Conservation (phyloP, 1,284 basidiomycete species). For the Irpex sp. region DNA sequence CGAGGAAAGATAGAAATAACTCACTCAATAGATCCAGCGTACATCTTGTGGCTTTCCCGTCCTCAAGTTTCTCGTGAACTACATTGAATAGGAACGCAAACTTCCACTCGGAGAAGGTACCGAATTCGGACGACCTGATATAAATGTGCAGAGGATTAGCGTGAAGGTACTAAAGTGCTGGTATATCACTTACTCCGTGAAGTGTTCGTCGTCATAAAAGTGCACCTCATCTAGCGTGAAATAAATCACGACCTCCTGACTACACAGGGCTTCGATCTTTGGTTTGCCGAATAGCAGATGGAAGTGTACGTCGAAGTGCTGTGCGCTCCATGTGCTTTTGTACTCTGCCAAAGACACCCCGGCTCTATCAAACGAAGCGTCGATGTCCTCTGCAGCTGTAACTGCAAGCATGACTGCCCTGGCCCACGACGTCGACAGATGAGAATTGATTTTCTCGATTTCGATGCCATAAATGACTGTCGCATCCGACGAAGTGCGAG, state of each 20-base stretch:
- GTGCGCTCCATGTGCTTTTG: slow-evolving; percentile 17
- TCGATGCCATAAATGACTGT: slow-evolving; percentile 24
- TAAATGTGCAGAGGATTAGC: background rate
- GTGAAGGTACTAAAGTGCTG: too few relatives aligned
- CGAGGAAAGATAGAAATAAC: slow-evolving; percentile 9
- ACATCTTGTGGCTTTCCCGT: slow-evolving; percentile 21
- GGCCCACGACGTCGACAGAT: slow-evolving; percentile 28
- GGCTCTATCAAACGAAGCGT: slow-evolving; percentile 13
- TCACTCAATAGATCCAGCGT: slow-evolving; percentile 24
- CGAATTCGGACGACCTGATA: slow-evolving; percentile 6
- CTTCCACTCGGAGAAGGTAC: slow-evolving; percentile 24
- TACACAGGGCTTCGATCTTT: slow-evolving; percentile 26
- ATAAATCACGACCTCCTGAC: slow-evolving; percentile 28
- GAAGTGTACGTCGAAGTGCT: slow-evolving; percentile 19
- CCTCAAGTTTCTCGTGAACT: slow-evolving; percentile 14
- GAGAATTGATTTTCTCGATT: slow-evolving; percentile 28
- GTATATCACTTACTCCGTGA: slow-evolving; percentile 17
- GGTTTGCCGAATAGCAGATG: slow-evolving; percentile 27
- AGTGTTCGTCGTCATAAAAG: slow-evolving; percentile 23
- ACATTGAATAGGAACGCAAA: slow-evolving; percentile 29
- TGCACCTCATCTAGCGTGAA: slow-evolving; percentile 26
- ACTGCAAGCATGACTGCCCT: slow-evolving; percentile 26
- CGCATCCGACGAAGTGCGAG: slow-evolving; percentile 9
- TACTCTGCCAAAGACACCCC: slow-evolving; percentile 24
- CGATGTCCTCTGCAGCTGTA: background rate